Evolutionary conservation across 164 flowering plant genomes (phyloP).

Genomic region (Umbellularia californica): DNA sequence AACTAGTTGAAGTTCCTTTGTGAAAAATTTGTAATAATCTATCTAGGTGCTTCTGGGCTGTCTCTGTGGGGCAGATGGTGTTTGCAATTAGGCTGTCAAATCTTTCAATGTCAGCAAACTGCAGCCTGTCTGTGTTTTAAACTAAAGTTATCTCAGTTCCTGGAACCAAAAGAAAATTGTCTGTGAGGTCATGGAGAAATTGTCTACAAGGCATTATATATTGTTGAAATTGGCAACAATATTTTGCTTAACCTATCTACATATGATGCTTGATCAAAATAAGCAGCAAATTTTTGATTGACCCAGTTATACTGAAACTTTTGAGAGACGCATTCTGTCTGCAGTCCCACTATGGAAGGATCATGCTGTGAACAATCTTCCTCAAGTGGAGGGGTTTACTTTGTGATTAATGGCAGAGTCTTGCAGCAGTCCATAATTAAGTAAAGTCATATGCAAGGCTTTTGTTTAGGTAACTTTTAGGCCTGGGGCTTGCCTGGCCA

Average conservation of each 20-base stretch:
- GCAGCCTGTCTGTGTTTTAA: not conserved
- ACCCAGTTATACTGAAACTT: not conserved
- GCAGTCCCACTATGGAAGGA: not conserved
- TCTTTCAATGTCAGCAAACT: not conserved
- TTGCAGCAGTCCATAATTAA: not conserved
- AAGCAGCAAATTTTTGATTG: not conserved
- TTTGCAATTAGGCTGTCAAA: not conserved
- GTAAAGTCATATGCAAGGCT: not conserved
- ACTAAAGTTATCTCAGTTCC: no score
- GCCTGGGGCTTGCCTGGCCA: no score
- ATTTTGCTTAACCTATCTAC: not conserved
- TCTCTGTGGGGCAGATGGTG: not conserved
- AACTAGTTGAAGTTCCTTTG: not conserved
- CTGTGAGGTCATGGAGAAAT: not conserved
- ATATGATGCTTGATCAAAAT: no score
- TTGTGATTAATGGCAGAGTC: not conserved
- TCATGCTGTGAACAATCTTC: not conserved
- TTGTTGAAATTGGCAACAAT: not conserved
- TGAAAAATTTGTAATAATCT: not conserved
- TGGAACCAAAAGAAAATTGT: not conserved
- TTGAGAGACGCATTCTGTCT: no score
- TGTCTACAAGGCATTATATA: not conserved
- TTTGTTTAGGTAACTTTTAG: no score
- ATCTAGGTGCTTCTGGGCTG: not conserved
- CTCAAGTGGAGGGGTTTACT: not conserved